phyloP scores from a whole-genome alignment of 495 filamentous ascomycete species.

The Staphylotrichum tortipilum region DNA sequence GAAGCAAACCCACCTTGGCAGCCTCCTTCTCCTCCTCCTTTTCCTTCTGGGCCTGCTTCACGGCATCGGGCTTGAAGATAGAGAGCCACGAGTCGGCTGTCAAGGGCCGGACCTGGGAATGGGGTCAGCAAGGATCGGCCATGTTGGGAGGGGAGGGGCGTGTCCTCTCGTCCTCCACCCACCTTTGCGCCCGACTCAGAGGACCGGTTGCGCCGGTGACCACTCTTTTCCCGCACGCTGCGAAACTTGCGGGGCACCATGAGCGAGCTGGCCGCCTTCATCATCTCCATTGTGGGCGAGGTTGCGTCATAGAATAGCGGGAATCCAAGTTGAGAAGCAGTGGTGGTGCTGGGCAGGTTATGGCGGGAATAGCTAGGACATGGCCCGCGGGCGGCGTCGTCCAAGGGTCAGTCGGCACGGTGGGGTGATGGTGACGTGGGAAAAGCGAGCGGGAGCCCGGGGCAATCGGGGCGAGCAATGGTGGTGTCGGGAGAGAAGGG shows the following conservation, averaged over 20 bases:
- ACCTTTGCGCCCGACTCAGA: constrained; percentile 44
- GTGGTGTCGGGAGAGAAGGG: no score
- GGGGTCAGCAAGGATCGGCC: constrained; percentile 15
- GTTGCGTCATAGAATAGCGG: not conserved
- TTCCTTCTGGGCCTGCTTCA: constrained; percentile 45
- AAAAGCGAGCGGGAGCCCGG: no score
- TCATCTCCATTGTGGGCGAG: constrained; percentile 16
- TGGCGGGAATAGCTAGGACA: no score
- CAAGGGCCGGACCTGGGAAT: constrained; percentile 29
- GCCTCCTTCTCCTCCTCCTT: constrained; percentile 42
- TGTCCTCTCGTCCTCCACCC: no score
- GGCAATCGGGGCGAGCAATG: no score
- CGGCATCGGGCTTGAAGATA: constrained; percentile 48
- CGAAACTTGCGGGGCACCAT: constrained; percentile 48
- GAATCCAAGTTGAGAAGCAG: not conserved
- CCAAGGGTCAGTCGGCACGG: no score
- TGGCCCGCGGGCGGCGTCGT: no score
- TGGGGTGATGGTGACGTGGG: no score
- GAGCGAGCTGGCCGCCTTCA: constrained; percentile 18
- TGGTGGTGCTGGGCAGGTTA: no score
- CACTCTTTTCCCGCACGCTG: constrained; percentile 62
- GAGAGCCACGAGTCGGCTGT: constrained; percentile 39
- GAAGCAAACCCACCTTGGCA: constrained; percentile 29
- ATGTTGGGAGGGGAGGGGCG: constrained; percentile 7
- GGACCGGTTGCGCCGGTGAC: constrained; percentile 41